Conservation (phyloP, 2,329 filamentous ascomycete species). For the Lasiodiplodia sp. region DNA sequence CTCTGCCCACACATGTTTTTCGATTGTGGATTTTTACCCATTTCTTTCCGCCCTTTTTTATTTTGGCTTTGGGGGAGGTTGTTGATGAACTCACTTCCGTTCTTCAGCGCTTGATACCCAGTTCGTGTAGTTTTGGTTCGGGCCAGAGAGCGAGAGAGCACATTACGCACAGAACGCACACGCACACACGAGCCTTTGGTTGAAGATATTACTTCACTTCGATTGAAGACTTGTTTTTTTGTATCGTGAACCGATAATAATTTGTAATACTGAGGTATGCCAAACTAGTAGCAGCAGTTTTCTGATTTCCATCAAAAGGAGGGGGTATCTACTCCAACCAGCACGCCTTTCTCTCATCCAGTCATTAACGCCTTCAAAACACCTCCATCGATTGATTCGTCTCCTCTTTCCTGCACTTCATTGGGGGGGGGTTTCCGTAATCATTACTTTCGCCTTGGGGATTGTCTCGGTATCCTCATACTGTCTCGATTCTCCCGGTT, state of each 20-base stretch:
- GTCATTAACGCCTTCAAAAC: neutral
- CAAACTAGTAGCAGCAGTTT: neutral
- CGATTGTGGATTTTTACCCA: neutral
- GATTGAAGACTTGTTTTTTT: neutral
- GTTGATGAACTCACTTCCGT: slow-evolving; percentile 22
- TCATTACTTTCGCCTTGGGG: neutral
- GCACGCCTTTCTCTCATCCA: neutral
- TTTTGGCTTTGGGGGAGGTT: slow-evolving; percentile 10
- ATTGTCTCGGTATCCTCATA: no score
- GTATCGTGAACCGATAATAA: neutral
- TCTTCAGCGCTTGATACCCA: slow-evolving; percentile 25
- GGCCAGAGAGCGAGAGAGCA: neutral
- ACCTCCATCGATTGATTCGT: neutral
- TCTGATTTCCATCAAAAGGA: neutral
- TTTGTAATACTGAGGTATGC: neutral
- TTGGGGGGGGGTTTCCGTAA: neutral
- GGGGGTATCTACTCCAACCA: neutral
- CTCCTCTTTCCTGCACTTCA: neutral
- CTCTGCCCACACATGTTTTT: neutral
- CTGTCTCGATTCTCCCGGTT: no score
- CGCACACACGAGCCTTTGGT: neutral
- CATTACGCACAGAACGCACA: neutral
- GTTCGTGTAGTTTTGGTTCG: slow-evolving; percentile 6
- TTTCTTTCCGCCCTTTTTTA: neutral
- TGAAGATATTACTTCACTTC: neutral